Percentiles rank a stretch among this genome's conserved stretches.
phyloP scores from a whole-genome alignment of 2,329 filamentous ascomycete species.

The Chlorencoelia australis region DNA sequence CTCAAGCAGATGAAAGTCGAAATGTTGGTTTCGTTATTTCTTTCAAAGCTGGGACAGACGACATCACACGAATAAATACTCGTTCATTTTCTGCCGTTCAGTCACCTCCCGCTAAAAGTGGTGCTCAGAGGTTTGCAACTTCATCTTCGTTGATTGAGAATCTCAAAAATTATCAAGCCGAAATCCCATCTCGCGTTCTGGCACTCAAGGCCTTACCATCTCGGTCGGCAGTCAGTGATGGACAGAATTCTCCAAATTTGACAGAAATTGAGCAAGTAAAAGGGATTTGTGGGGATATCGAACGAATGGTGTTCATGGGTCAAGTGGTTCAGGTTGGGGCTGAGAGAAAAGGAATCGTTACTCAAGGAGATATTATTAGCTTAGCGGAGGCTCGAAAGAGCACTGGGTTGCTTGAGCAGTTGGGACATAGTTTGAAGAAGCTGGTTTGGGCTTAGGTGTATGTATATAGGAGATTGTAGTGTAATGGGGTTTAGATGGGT shows the following conservation, averaged over 20 bases:
- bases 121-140: conserved; percentile 3
- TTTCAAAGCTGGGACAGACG: conserved; percentile 62
- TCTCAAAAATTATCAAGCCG: conserved; percentile 1
- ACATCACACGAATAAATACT: conserved; percentile 75
- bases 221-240: conserved; percentile 29
- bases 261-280: conserved; percentile 27
- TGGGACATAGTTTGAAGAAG: conserved; percentile 87
- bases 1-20: conserved; percentile 64
- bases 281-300: conserved; percentile 8
- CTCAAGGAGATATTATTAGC: conserved; percentile 65
- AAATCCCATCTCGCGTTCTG: conserved; percentile 29
- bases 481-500: too few species aligned
- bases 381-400: conserved; percentile 76
- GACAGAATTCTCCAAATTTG: conserved; percentile 8
- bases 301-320: conserved; percentile 43
- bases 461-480: background rate
- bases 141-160: conserved; percentile 3
- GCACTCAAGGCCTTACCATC: conserved; percentile 47
- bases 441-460: conserved; percentile 60
- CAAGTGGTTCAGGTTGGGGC: conserved; percentile 29
- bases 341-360: conserved; percentile 38
- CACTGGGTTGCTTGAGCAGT: conserved; percentile 75
- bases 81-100: conserved; percentile 46
- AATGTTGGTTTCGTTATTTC: conserved; percentile 79
- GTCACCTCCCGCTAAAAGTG: conserved; percentile 12